Percentiles rank a stretch among this genome's conserved stretches.
phyloP scores from a whole-genome alignment of 2,329 filamentous ascomycete genomes.

The Cylindrodendrum hubeiense region DNA sequence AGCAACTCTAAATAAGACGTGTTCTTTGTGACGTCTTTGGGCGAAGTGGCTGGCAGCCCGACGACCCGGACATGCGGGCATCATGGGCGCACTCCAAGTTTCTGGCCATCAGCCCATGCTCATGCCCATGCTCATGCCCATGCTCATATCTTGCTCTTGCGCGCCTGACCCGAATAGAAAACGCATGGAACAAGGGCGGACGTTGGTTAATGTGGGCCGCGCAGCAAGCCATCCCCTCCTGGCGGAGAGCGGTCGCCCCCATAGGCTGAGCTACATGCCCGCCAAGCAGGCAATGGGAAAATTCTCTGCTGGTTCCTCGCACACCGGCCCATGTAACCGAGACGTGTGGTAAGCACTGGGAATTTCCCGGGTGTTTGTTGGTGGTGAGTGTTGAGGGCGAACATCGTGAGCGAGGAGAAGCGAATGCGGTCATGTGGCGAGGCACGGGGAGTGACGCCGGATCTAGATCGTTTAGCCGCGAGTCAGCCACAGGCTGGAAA shows the following conservation, averaged over 20 bases:
- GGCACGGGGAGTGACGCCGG: neutral
- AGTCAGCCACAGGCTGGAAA: constrained; percentile 1
- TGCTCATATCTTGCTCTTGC: constrained; percentile 2
- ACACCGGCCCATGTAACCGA: neutral
- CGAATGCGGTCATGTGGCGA: neutral
- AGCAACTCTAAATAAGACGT: neutral
- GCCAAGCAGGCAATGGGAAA: constrained; percentile 1
- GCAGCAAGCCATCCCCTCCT: constrained; percentile 9
- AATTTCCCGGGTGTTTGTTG: neutral
- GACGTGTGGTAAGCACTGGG: neutral
- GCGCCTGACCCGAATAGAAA: constrained; percentile 21
- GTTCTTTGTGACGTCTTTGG: no score
- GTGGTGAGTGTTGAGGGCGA: neutral
- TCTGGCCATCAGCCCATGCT: constrained; percentile 13
- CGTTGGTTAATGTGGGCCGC: constrained; percentile 13
- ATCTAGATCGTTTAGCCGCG: constrained; percentile 4
- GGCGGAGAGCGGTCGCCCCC: constrained; percentile 8
- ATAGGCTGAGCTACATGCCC: constrained; percentile 3
- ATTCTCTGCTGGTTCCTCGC: neutral
- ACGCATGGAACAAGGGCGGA: constrained; percentile 25
- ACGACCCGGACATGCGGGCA: neutral
- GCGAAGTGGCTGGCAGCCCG: neutral
- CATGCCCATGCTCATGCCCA: constrained; percentile 8
- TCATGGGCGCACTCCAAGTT: neutral
- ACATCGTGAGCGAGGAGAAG: neutral